These are phyloP conservation scores for Tolypocladium ovalisporum DNA, from an alignment of 2,329 filamentous ascomycete genomes.

Conservation along the genomic window DNA sequence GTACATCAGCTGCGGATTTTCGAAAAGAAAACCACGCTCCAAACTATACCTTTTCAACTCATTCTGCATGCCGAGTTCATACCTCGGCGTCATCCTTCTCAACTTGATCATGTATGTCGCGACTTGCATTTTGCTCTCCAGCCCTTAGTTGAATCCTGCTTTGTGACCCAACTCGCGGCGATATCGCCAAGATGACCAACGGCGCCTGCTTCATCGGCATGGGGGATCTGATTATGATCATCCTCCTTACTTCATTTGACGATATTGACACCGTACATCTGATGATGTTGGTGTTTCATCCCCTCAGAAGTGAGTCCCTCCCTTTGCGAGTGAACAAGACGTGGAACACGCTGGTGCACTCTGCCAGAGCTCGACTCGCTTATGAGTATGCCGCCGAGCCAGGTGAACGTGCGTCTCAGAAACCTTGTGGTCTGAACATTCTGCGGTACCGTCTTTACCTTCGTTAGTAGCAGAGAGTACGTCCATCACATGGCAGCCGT, in stretches of 20 bases:
- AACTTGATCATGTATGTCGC: slow-evolving; percentile 49
- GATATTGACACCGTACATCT: slow-evolving; percentile 51
- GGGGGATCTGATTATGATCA: slow-evolving; percentile 45
- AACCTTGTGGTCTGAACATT: slow-evolving; percentile 47
- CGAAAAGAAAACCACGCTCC: slow-evolving; percentile 41
- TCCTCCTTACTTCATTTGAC: slow-evolving; percentile 49
- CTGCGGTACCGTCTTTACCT: slow-evolving; percentile 44
- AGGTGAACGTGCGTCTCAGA: slow-evolving; percentile 33
- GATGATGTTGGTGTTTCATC: slow-evolving; percentile 51
- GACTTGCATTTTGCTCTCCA: neutral
- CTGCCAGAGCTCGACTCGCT: slow-evolving; percentile 34
- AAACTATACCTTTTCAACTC: slow-evolving; percentile 52
- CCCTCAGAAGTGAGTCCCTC: slow-evolving; percentile 36
- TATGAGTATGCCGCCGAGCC: too few species aligned
- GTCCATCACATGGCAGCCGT: slow-evolving; percentile 7
- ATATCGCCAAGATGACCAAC: slow-evolving; percentile 43
- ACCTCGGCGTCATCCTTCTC: slow-evolving; percentile 36
- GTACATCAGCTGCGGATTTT: slow-evolving; percentile 44
- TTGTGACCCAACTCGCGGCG: slow-evolving; percentile 23
- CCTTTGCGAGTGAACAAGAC: neutral
- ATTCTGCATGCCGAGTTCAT: slow-evolving; percentile 40
- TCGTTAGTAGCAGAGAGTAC: slow-evolving; percentile 46
- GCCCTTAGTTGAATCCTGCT: too few species aligned
- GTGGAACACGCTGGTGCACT: neutral
- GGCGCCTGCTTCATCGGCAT: slow-evolving; percentile 53